Evolutionary conservation across 176 grass and related monocot species (phyloP).

Genomic region (Panicum miliaceum): DNA sequence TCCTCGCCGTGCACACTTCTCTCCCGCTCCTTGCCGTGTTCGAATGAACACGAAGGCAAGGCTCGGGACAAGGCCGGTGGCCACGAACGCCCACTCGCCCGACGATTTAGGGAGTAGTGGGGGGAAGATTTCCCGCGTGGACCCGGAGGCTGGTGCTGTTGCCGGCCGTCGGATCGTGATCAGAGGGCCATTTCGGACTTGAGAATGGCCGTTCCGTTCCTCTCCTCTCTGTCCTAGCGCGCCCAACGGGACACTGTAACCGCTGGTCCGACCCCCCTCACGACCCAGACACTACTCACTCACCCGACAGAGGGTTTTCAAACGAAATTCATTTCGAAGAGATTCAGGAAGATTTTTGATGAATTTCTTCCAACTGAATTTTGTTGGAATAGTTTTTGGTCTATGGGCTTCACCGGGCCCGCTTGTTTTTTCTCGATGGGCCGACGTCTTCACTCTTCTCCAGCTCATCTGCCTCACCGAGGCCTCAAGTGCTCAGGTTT

Average conservation of each 20-base stretch:
- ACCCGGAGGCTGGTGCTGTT: not conserved
- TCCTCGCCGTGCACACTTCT: not conserved
- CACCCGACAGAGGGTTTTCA: too few species aligned
- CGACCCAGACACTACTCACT: too few species aligned
- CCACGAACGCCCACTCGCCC: slow-evolving; percentile 31
- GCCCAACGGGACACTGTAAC: slow-evolving; percentile 26
- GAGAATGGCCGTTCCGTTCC: not conserved
- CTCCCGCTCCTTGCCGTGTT: not conserved
- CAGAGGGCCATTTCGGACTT: not conserved
- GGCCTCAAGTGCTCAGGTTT: too few species aligned
- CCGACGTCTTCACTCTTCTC: too few species aligned
- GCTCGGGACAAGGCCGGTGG: not conserved
- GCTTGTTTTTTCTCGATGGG: too few species aligned
- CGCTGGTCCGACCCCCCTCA: not conserved
- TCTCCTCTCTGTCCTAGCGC: not conserved
- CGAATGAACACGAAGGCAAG: not conserved
- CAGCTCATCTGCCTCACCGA: too few species aligned
- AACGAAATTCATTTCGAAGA: too few species aligned
- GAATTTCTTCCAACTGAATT: too few species aligned
- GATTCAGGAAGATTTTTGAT: too few species aligned
- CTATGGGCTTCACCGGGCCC: too few species aligned
- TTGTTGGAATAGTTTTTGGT: too few species aligned
- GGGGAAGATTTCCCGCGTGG: not conserved
- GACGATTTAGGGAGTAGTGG: slow-evolving; percentile 38
- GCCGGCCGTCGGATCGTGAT: not conserved